Evolutionary conservation across 306 rosid species (phyloP).

Genomic region (Datisca glomerata): DNA sequence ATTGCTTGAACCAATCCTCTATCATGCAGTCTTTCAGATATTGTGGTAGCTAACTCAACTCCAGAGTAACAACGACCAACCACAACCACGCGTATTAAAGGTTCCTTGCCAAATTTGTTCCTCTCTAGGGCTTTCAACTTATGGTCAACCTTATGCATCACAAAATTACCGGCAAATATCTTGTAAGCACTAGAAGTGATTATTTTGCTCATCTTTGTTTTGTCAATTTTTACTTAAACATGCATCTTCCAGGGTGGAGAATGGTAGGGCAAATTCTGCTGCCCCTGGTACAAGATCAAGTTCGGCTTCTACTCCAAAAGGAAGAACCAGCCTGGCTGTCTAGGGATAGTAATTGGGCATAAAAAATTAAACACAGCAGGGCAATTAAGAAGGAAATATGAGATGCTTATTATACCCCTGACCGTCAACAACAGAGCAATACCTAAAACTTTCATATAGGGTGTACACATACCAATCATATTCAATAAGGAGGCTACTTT

Average conservation of each 20-base stretch:
- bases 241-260: constrained; percentile 87
- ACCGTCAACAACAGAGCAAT: too few relatives aligned
- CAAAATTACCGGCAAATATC: constrained; percentile 13
- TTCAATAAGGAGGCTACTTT: constrained; percentile 84
- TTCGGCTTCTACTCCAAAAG: constrained; percentile 87
- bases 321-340: constrained; percentile 98
- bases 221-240: constrained; percentile 33
- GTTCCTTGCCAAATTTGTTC: constrained; percentile 49
- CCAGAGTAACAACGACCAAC: constrained; percentile 98
- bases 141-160: constrained; percentile 55
- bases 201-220: too few relatives aligned
- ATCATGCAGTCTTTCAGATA: constrained; percentile 75
- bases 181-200: neutral
- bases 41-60: constrained; percentile 87
- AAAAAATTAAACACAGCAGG: neutral
- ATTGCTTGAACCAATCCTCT: constrained; percentile 80
- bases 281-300: constrained; percentile 92
- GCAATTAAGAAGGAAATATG: too few relatives aligned
- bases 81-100: constrained; percentile 64
- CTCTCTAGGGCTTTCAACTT: constrained; percentile 70
- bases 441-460: too few relatives aligned
- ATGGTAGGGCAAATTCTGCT: constrained; percentile 64
- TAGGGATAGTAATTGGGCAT: too few relatives aligned
- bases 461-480: constrained; percentile 90
- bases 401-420: too few relatives aligned